Percentiles rank a stretch among this genome's conserved stretches.
These are phyloP conservation scores for Tetrahymena malaccensis DNA, from an alignment of 73 alveolate species.

Conservation along the genomic window DNA sequence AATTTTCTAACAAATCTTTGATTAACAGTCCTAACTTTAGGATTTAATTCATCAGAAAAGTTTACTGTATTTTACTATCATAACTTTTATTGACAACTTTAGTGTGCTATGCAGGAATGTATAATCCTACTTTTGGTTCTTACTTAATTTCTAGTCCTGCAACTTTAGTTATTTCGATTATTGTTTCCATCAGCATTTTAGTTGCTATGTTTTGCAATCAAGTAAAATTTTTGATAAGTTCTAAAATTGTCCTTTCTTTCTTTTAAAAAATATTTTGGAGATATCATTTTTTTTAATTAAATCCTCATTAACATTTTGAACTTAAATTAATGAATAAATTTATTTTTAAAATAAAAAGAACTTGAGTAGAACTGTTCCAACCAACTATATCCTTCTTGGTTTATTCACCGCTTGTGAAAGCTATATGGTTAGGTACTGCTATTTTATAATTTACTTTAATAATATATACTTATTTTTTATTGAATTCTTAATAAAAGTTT, in stretches of 20 bases:
- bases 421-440: conserved; percentile 59
- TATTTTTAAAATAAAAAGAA: background rate
- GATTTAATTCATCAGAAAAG: conserved; percentile 19
- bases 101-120: background rate
- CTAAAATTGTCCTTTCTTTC: background rate
- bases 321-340: no score
- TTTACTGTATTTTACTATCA: background rate
- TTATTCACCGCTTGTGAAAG: conserved; percentile 77
- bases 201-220: background rate
- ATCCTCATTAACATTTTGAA: no score
- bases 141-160: background rate
- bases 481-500: background rate
- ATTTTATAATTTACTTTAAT: background rate
- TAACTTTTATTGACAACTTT: background rate
- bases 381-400: conserved; percentile 64
- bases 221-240: background rate
- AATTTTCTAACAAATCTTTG: background rate
- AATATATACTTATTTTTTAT: background rate
- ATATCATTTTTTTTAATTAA: no score
- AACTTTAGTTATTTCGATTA: background rate
- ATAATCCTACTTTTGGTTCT: background rate
- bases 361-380: conserved; percentile 69
- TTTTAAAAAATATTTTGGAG: no score
- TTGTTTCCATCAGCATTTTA: background rate
- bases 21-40: background rate